Percentiles rank a stretch among this genome's conserved stretches.
phyloP scores from a whole-genome alignment of 768 basidiomycete species.

The Amanita molliuscula region DNA sequence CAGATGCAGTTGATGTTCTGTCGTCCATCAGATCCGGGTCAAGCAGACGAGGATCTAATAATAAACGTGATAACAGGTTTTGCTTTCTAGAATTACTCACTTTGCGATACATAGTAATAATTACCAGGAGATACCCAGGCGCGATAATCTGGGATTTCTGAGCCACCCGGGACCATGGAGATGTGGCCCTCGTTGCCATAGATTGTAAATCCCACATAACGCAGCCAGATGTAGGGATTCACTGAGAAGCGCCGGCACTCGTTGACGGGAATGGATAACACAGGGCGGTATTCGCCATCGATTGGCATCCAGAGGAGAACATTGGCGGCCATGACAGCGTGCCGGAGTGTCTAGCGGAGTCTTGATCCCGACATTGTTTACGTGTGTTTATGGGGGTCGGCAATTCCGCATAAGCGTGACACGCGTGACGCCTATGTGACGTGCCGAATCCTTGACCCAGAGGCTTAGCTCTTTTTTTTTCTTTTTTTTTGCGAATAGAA shows the following conservation, averaged over 20 bases:
- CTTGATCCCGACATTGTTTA: too few species aligned
- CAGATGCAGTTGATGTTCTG: constrained; percentile 5
- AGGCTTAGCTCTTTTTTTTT: too few species aligned
- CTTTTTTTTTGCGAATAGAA: too few species aligned
- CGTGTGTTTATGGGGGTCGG: too few species aligned
- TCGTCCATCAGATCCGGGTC: constrained; percentile 12
- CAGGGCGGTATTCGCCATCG: constrained; percentile 6
- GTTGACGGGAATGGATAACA: constrained; percentile 11
- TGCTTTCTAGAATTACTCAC: too few species aligned
- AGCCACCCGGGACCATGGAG: constrained; percentile 7
- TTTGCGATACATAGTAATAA: constrained; percentile 12
- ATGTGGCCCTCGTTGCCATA: too few species aligned
- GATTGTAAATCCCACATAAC: constrained; percentile 11
- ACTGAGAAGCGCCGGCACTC: constrained; percentile 10
- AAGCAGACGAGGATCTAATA: constrained; percentile 10
- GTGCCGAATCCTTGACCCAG: too few species aligned
- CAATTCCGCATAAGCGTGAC: too few species aligned
- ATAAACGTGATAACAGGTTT: too few species aligned
- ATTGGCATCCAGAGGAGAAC: constrained; percentile 10
- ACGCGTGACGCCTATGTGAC: too few species aligned
- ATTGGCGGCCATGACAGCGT: not conserved
- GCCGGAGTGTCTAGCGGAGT: too few species aligned
- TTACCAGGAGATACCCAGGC: constrained; percentile 8
- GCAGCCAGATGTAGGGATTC: constrained; percentile 12
- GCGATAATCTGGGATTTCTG: constrained; percentile 8